phyloP scores from a whole-genome alignment of 2,329 filamentous ascomycete species.

The Onygena corvina region DNA sequence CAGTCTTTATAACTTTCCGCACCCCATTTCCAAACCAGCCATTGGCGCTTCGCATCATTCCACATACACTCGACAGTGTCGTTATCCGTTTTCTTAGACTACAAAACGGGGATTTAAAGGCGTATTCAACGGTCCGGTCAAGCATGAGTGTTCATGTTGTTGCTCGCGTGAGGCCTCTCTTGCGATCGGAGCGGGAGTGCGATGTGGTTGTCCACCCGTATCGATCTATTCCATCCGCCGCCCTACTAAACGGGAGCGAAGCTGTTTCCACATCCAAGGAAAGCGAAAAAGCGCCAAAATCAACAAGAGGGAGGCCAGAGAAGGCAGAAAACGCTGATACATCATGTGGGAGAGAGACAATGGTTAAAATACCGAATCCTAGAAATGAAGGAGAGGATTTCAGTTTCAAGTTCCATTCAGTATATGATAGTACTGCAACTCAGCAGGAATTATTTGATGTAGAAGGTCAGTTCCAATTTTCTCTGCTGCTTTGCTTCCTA shows the following conservation, averaged over 20 bases:
- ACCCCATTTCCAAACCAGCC: no score
- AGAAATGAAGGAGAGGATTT: conserved; percentile 87
- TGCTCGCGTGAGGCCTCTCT: conserved; percentile 75
- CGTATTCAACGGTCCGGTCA: no score
- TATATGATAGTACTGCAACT: conserved; percentile 67
- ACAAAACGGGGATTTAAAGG: no score
- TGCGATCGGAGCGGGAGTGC: conserved; percentile 72
- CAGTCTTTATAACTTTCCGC: no score
- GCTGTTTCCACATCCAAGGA: background rate
- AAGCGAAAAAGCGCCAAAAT: conserved; percentile 1
- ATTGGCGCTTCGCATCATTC: no score
- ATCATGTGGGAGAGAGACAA: conserved; percentile 42
- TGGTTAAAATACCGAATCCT: conserved; percentile 83
- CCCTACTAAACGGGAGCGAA: background rate
- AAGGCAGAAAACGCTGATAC: conserved; percentile 27
- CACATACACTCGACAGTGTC: no score
- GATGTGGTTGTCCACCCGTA: conserved; percentile 73
- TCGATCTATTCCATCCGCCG: conserved; percentile 22
- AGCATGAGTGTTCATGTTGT: conserved; percentile 61
- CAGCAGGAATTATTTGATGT: conserved; percentile 82
- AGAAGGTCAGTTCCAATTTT: conserved; percentile 52
- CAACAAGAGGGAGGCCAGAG: conserved; percentile 16
- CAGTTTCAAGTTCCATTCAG: conserved; percentile 86
- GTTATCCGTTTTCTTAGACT: no score
- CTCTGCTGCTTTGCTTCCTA: conserved; percentile 1